These are phyloP conservation scores for Cryphonectria nitschkei DNA, from an alignment of 2,329 filamentous ascomycete species.

Conservation along the genomic window DNA sequence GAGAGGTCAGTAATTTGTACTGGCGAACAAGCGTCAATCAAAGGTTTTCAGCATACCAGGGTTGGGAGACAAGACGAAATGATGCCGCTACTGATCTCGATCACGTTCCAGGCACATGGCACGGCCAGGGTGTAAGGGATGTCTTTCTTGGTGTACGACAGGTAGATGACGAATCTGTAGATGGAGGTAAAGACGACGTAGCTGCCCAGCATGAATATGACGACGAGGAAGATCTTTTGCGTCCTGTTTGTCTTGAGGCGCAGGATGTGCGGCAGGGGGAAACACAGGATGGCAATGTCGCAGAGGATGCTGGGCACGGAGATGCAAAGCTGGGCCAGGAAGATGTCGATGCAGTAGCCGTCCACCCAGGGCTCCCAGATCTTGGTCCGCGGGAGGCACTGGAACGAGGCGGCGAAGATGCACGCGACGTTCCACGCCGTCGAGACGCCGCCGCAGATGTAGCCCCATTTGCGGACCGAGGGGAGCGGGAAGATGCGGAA, in stretches of 20 bases:
- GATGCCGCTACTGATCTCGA: constrained; percentile 24
- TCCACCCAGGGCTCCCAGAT: constrained; percentile 23
- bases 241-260: constrained; percentile 23
- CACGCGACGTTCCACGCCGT: constrained; percentile 22
- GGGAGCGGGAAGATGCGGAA: constrained; percentile 22
- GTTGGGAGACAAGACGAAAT: constrained; percentile 23
- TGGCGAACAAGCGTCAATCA: no score
- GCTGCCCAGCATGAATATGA: constrained; percentile 22
- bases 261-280: constrained; percentile 21
- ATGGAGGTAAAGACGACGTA: constrained; percentile 25
- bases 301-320: constrained; percentile 20
- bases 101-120: constrained; percentile 19
- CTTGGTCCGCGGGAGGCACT: constrained; percentile 20
- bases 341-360: constrained; percentile 22
- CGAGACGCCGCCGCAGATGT: constrained; percentile 18
- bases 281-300: constrained; percentile 19
- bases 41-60: not conserved
- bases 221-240: constrained; percentile 18
- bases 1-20: no score
- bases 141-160: constrained; percentile 10
- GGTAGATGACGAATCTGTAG: constrained; percentile 19
- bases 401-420: constrained; percentile 22
- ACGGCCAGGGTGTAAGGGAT: constrained; percentile 31
- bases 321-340: constrained; percentile 20
- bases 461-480: constrained; percentile 19